Evolutionary conservation across 2,329 filamentous ascomycete species (phyloP), one percentile per base, ranked within the genome.

Genomic region (Pseudocercospora cruenta): DNA sequence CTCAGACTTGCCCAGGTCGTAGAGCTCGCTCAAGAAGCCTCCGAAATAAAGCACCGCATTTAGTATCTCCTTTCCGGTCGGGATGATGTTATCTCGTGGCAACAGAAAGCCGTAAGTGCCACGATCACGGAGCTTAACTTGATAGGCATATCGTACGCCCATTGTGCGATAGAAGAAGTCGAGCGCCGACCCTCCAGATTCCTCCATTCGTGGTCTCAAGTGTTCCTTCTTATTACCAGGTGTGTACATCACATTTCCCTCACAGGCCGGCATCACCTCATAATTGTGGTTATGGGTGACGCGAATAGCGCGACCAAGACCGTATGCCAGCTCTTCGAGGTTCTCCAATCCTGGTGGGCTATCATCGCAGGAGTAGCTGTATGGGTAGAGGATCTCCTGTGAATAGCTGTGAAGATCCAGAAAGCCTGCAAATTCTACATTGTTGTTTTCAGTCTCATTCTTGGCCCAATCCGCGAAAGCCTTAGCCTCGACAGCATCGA

Each of bases 101-200:
- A 98, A 82, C 57, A 99, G 82, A 77, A 98, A 99, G 0, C 95
- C 95, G 77, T 98, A 98, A 77, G 89, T 95, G 9, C 95, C 95
- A 0, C 91, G 95, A 77, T 99, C 95, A 58, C 95, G 86, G 28
- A 99, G 83, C 81, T 98, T 98, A 80, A 95, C 90, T 82, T 98
- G 95, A 78, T 96, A 98, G 65, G 93, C 91, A 77, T 92, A 96
- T 69, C 88, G 89, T 19, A 94, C 91, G 55, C 85, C 83, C 67
- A 98, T 80, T 73, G 96, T 91, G 72, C 96, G 92, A 77, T 96
- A 97, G 79, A 99, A 97, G 88, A 92, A 98, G 79, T 98, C 95
- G 49, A 98, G 88, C 1, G 92, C 92, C 58, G 91, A 94, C 2
- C 94, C 94, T 45, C 94, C 94, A 3, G 90, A 88, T 0, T 86